These are phyloP conservation scores for Leptographium galeiforme DNA, from an alignment of 2,329 filamentous ascomycete species.

Conservation along the genomic window DNA sequence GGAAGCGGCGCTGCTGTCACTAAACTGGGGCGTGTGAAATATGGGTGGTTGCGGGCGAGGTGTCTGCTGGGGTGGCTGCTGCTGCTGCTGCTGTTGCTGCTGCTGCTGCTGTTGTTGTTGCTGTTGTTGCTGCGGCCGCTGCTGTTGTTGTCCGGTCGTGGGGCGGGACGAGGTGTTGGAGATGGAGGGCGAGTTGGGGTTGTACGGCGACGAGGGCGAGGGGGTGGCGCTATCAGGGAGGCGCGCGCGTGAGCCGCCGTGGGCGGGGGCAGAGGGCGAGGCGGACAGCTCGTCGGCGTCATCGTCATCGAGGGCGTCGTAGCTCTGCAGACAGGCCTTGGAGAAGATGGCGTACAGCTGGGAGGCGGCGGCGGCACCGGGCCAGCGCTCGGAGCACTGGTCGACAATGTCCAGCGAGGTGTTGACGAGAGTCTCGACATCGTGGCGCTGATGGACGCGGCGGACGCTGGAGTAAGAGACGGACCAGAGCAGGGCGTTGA, in stretches of 20 bases:
- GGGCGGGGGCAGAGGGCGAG: background rate
- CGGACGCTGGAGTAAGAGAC: slow-evolving; percentile 79
- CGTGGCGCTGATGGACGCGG: slow-evolving; percentile 54
- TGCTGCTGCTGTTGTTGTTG: slow-evolving; percentile 4
- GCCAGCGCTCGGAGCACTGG: slow-evolving; percentile 78
- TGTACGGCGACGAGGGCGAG: slow-evolving; percentile 34
- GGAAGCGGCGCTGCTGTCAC: slow-evolving; percentile 41
- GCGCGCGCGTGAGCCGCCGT: slow-evolving; percentile 9
- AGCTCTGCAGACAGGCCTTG: slow-evolving; percentile 75
- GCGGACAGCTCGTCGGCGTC: slow-evolving; percentile 15
- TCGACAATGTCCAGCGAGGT: slow-evolving; percentile 67
- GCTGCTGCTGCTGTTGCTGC: slow-evolving; percentile 9
- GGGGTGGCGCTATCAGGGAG: slow-evolving; percentile 18
- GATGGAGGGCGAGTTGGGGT: slow-evolving; percentile 32
- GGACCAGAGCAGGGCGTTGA: slow-evolving; percentile 87
- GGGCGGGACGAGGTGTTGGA: slow-evolving; percentile 24
- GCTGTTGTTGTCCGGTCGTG: slow-evolving; percentile 6
- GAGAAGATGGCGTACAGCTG: slow-evolving; percentile 80
- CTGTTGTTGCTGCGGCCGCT: background rate
- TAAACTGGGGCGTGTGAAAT: slow-evolving; percentile 42
- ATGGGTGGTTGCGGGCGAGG: slow-evolving; percentile 20
- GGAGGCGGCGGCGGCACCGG: slow-evolving; percentile 71
- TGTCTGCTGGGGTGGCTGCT: slow-evolving; percentile 10
- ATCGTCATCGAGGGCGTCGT: slow-evolving; percentile 48
- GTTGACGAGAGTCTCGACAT: slow-evolving; percentile 63